Evolutionary conservation across 2,329 filamentous ascomycete species (phyloP).

Genomic region (Aciculosporium take): DNA sequence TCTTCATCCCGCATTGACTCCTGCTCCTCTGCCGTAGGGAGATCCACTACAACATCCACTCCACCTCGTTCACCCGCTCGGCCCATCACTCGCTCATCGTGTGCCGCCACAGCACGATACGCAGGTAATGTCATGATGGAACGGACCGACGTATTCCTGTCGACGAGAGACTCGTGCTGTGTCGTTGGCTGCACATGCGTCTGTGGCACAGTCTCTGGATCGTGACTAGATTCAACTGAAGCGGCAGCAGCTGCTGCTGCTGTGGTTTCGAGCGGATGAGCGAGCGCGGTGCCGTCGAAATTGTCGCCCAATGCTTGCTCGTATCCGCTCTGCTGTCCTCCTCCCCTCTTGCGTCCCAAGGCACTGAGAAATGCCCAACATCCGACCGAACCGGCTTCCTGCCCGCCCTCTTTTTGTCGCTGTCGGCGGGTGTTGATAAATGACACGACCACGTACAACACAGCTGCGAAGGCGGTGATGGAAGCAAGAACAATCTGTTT

Average conservation of each 20-base stretch:
- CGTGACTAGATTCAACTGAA: slow-evolving; percentile 4
- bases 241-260: slow-evolving; percentile 3
- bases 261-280: slow-evolving; percentile 14
- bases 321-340: slow-evolving; percentile 13
- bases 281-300: slow-evolving; percentile 9
- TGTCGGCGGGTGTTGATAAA: background rate
- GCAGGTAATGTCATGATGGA: slow-evolving; percentile 90
- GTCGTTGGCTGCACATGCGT: slow-evolving; percentile 11
- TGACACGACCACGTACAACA: background rate
- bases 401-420: background rate
- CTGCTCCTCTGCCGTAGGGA: slow-evolving; percentile 66
- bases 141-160: slow-evolving; percentile 72
- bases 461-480: background rate
- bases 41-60: slow-evolving; percentile 80
- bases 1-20: slow-evolving; percentile 69
- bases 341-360: slow-evolving; percentile 8
- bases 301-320: slow-evolving; percentile 19
- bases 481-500: slow-evolving; percentile 2
- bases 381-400: background rate
- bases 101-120: slow-evolving; percentile 59
- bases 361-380: background rate
- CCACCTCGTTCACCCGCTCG: slow-evolving; percentile 84
- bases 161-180: slow-evolving; percentile 34
- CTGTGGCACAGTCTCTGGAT: slow-evolving; percentile 2
- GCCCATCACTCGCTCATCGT: slow-evolving; percentile 69